Evolutionary conservation across 257 asterid species (phyloP).

Genomic region (Sherardia arvensis): DNA sequence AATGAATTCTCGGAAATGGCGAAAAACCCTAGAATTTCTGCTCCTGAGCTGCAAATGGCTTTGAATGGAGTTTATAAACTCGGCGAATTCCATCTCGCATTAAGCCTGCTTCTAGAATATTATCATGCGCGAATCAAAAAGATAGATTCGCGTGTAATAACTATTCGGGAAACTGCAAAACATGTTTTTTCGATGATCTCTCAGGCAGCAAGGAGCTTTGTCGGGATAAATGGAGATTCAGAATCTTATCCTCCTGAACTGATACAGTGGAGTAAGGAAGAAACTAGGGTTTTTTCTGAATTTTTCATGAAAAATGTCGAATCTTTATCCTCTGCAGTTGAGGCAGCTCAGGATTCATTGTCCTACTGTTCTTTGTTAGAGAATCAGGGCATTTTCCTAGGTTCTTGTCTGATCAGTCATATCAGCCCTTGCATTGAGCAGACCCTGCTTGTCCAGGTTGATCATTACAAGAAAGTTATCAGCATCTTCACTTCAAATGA

Average conservation of each 20-base stretch:
- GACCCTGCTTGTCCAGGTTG: constrained; percentile 33
- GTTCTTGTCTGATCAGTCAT: constrained; percentile 29
- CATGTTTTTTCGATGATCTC: constrained; percentile 53
- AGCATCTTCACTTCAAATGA: constrained; percentile 50
- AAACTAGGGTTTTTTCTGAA: constrained; percentile 31
- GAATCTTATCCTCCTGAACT: constrained; percentile 31
- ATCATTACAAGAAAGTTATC: constrained; percentile 49
- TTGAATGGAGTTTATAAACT: constrained; percentile 50
- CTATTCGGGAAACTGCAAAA: constrained; percentile 32
- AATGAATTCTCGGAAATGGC: constrained; percentile 34
- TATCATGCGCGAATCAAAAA: constrained; percentile 40
- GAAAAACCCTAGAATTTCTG: constrained; percentile 41
- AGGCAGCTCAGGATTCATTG: constrained; percentile 43
- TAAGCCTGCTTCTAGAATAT: constrained; percentile 39
- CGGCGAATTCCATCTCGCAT: constrained; percentile 38
- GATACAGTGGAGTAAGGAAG: constrained; percentile 39
- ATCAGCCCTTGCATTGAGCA: constrained; percentile 43
- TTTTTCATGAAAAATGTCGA: constrained; percentile 31
- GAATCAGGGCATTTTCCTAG: constrained; percentile 31
- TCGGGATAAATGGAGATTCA: constrained; percentile 40
- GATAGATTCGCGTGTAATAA: constrained; percentile 24
- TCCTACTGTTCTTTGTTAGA: constrained; percentile 63
- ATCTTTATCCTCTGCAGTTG: constrained; percentile 34
- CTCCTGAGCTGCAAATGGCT: constrained; percentile 64
- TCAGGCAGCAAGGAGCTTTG: constrained; percentile 50